Base-by-base conservation (phyloP, 148 eudicot species). In the Cornus florida region DNA sequence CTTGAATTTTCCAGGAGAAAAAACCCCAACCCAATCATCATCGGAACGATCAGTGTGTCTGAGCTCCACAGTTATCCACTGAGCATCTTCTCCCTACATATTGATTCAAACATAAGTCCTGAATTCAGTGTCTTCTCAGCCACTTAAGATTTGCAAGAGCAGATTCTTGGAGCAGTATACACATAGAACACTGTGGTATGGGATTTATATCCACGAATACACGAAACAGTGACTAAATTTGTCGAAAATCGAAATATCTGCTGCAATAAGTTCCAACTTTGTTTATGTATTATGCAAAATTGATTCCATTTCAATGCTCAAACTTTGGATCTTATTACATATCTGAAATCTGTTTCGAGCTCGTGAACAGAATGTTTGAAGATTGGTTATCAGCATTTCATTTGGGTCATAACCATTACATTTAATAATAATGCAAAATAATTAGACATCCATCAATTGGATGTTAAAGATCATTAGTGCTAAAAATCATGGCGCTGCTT, bases 11-110 rank as follows among this genome's bases (percentile, higher is more conserved):
- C 95, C 98, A 9, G 99, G 98, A 70, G 98, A 93, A 79, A 93
- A 96, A 71, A 92, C 97, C 73, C 95, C 99, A 84, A 96, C 82
- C 99, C 99, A 96, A 74, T 96, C 98, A 84, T 87, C 89, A n/a
- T 82, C 50, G 39, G 94, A 82, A 60, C 97, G 92, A 43, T 89
- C 76, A 14, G 92, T 79, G 56, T 89, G 84, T 32, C 79, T 86
- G 72, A 93, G 78, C 31, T 80, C 82, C 43, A 96, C 90, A 69
- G 75, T 79, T 33, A 96, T 93, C 99, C 95, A 91, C 78, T 88
- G 90, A 77, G 76, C 79, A 81, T 92, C 95, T 85, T 90, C 91
- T 31, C 99, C 95, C 99, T 96, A 80, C 71, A 39, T 62, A 62
- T 62, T 17, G 20, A 20, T 62, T 12, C 65, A 13, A 53, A 48